phyloP scores from a whole-genome alignment of 768 basidiomycete species.

The Kwoniella botswanensis region DNA sequence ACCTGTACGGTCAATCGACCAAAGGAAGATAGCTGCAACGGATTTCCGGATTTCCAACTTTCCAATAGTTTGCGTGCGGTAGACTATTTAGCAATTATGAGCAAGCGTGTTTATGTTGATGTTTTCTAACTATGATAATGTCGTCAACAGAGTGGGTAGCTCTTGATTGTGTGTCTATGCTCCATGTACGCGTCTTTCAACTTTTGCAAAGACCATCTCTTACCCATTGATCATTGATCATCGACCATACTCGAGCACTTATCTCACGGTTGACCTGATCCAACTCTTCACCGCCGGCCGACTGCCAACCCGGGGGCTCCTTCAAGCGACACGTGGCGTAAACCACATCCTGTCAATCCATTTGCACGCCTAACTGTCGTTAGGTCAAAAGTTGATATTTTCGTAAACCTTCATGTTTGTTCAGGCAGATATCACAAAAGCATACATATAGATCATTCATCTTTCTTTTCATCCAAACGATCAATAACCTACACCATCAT shows the following conservation, averaged over 20 bases:
- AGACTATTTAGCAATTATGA: neutral
- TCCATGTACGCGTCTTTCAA: neutral
- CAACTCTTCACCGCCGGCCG: too few relatives aligned
- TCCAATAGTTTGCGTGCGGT: neutral
- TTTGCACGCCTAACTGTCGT: neutral
- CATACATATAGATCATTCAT: neutral
- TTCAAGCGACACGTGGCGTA: neutral
- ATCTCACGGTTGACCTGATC: too few relatives aligned
- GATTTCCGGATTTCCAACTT: neutral
- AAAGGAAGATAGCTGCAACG: neutral
- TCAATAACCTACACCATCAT: neutral
- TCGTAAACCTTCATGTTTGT: neutral
- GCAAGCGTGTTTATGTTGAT: neutral
- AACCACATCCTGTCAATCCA: neutral
- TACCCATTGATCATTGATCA: too few relatives aligned
- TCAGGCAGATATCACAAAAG: neutral
- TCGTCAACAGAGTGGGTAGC: neutral
- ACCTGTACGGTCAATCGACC: conserved; percentile 4
- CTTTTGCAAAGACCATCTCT: too few relatives aligned
- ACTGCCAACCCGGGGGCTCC: too few relatives aligned
- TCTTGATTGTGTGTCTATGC: neutral
- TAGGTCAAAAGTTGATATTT: neutral
- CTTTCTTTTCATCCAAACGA: neutral
- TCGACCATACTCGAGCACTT: too few relatives aligned
- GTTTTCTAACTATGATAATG: neutral